These are phyloP conservation scores for Neurospora sp. DNA, from an alignment of 495 filamentous ascomycete genomes.

Conservation along the genomic window DNA sequence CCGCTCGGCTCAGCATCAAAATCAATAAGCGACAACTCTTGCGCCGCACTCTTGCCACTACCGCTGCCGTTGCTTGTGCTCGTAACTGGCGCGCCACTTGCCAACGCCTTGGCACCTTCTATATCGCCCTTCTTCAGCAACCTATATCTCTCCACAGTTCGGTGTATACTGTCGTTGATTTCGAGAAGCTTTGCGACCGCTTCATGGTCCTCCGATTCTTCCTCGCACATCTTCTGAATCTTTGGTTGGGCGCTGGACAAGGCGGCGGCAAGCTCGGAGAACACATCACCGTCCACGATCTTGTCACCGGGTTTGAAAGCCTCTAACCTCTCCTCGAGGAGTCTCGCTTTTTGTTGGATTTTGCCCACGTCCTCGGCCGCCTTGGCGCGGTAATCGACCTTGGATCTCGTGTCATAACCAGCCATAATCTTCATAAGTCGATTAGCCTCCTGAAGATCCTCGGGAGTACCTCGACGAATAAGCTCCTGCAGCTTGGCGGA, in stretches of 20 bases:
- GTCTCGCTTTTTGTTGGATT: conserved; percentile 84
- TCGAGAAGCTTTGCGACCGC: conserved; percentile 91
- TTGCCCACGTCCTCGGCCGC: conserved; percentile 89
- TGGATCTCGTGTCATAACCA: conserved; percentile 85
- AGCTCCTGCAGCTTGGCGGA: conserved; percentile 95
- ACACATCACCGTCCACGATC: conserved; percentile 84
- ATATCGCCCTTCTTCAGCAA: conserved; percentile 88
- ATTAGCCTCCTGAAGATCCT: conserved; percentile 93
- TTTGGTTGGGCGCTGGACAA: conserved; percentile 93
- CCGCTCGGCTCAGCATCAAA: conserved; percentile 61
- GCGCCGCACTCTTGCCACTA: conserved; percentile 62
- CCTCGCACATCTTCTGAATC: conserved; percentile 98
- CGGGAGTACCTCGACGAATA: conserved; percentile 81
- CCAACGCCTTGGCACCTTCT: conserved; percentile 75
- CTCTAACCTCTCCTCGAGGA: conserved; percentile 88
- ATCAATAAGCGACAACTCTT: conserved; percentile 89
- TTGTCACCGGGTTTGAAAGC: conserved; percentile 72
- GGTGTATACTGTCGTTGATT: conserved; percentile 97
- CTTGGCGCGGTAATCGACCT: conserved; percentile 96
- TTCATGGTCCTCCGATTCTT: conserved; percentile 92
- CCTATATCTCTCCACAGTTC: conserved; percentile 90
- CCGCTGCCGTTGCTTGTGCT: conserved; percentile 43
- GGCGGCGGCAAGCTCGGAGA: conserved; percentile 88
- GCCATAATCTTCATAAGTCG: conserved; percentile 98
- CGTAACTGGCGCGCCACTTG: conserved; percentile 63